phyloP scores from a whole-genome alignment of 352 stramenopile species.

The Pythium apleroticum region DNA sequence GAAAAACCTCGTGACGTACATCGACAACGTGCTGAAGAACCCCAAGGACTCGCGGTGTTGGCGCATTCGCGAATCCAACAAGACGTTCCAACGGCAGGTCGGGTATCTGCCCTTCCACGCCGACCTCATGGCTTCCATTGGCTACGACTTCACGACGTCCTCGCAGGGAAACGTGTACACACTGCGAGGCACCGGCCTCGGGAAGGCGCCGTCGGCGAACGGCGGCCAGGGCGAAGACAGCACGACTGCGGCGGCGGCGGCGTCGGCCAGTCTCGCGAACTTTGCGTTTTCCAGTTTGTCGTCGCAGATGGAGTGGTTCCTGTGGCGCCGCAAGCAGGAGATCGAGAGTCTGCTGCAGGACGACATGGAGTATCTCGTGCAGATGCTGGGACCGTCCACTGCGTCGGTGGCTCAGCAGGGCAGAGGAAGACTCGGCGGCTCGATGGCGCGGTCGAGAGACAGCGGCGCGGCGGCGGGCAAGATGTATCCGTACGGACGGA shows the following conservation, averaged over 20 bases:
- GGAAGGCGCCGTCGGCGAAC: neutral
- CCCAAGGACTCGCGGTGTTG: conserved; percentile 68
- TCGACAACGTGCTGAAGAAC: conserved; percentile 70
- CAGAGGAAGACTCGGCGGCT: neutral
- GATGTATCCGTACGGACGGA: conserved; percentile 67
- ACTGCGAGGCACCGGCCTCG: conserved; percentile 43
- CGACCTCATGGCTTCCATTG: conserved; percentile 67
- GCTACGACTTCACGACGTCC: conserved; percentile 45
- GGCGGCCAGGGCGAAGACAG: neutral
- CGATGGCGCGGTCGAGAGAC: neutral
- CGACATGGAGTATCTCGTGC: conserved; percentile 54
- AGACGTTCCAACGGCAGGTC: conserved; percentile 58
- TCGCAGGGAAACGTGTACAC: conserved; percentile 48
- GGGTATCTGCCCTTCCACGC: conserved; percentile 45
- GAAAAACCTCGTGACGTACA: conserved; percentile 36
- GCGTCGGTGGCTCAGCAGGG: neutral
- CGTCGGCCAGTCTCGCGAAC: conserved; percentile 52
- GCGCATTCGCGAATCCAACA: conserved; percentile 63
- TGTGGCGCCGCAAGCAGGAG: conserved; percentile 73
- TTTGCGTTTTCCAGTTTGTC: conserved; percentile 64
- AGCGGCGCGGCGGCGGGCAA: conserved; percentile 22
- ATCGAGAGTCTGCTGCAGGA: conserved; percentile 60
- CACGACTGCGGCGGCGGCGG: too few species aligned
- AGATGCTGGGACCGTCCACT: conserved; percentile 28
- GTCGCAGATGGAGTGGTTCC: conserved; percentile 73